Evolutionary conservation across 768 basidiomycete genomes (phyloP), one percentile per base, ranked within the genome.

Genomic region (Lentinula raphanica): DNA sequence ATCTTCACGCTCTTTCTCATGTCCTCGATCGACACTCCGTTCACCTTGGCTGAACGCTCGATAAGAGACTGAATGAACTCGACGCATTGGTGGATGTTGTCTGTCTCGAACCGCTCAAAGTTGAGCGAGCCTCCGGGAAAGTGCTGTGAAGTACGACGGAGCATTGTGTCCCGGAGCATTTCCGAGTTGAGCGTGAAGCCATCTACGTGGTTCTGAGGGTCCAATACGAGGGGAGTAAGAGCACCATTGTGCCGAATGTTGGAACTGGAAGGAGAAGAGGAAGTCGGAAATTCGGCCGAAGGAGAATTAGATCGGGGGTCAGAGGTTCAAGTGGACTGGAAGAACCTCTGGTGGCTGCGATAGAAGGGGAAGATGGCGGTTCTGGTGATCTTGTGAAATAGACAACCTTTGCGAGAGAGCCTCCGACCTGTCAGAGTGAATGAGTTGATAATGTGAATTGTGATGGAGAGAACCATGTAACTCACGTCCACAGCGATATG

Each of bases 401-500:
- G 64, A 97, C 93, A 53, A 99, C 92, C 72, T 99, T 99, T 60
- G 95, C 96, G 13, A 99, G 76, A 12, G 95, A 97, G 42, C 97
- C 97, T 27, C 97, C 97, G 68, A 98, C 89, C 95, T 98, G 72
- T 60, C 66, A 60, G 55, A 66, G 32, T 40, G 49, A 51, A 65
- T 54, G 55, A 39, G 58, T 56, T 56, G 29, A 60, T 50, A 55
- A 53, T 54, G 40, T 25, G 32, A 39, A 58, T 48, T 54, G n/a
- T n/a, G 38, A 56, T 32, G 31, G 53, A 35, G 27, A 49, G 44
- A 50, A 55, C 45, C 60, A 17, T n/a, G n/a, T 19, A 40, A 49
- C 45, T 83, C 94, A 96, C 95, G 69, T 99, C 96, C 57, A 99
- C 87, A 3, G 97, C 97, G 56, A 98, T 94, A 69, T 98, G 94